Percentiles rank a stretch among this genome's conserved stretches.
Conservation (phyloP, 2,329 filamentous ascomycete species). For the Hypoxylon sp. region DNA sequence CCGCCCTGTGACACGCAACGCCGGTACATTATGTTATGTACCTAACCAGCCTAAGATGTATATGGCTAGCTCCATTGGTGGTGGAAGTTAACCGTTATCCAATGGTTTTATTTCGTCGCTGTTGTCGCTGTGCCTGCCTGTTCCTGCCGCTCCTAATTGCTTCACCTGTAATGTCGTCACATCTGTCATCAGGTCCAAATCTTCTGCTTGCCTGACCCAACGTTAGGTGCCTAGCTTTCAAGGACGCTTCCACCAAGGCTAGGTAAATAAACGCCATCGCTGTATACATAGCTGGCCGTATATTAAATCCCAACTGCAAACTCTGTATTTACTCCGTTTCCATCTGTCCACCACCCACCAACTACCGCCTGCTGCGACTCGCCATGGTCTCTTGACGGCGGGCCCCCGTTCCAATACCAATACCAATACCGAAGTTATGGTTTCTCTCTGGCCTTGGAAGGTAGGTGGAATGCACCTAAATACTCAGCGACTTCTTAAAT, state of each 20-base stretch:
- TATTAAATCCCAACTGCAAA: neutral
- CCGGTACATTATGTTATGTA: neutral
- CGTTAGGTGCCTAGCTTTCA: slow-evolving; percentile 1
- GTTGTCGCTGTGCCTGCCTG: slow-evolving; percentile 3
- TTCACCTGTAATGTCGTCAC: slow-evolving; percentile 43
- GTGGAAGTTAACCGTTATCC: slow-evolving; percentile 1
- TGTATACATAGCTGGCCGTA: neutral
- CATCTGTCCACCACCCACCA: slow-evolving; percentile 10
- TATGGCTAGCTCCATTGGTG: neutral
- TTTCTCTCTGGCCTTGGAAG: slow-evolving; percentile 89
- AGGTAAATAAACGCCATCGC: neutral
- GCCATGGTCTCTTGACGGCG: slow-evolving; percentile 47
- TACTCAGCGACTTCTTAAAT: neutral
- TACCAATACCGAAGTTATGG: slow-evolving; percentile 67
- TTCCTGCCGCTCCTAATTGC: slow-evolving; percentile 15
- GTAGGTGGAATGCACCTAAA: slow-evolving; percentile 60
- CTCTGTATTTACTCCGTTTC: slow-evolving; percentile 15
- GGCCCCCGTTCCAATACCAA: slow-evolving; percentile 15
- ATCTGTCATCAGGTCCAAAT: slow-evolving; percentile 40
- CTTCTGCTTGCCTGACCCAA: slow-evolving; percentile 22
- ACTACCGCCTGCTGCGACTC: slow-evolving; percentile 14
- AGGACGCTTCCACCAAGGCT: neutral
- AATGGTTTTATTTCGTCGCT: slow-evolving; percentile 14
- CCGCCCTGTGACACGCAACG: neutral
- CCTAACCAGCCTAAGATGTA: too few species aligned